Evolutionary conservation across 2,329 filamentous ascomycete species (phyloP).

Genomic region (Colletotrichum eremochloae): DNA sequence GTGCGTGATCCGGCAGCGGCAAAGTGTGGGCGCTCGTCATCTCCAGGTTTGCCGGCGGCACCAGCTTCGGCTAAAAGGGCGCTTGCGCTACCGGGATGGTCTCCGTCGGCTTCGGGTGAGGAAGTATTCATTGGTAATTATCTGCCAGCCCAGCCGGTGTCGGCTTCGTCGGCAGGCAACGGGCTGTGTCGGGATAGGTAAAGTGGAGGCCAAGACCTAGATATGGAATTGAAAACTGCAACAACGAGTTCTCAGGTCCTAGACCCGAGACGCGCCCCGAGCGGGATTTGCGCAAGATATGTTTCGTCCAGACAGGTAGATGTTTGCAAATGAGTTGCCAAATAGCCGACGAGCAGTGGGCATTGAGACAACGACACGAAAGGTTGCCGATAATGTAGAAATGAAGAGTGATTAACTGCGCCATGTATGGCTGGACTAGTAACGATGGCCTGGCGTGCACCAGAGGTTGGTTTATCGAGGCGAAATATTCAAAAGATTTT

Average conservation of each 20-base stretch:
- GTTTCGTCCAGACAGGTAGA: neutral
- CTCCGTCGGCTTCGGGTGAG: conserved; percentile 22
- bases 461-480: conserved; percentile 16
- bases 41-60: neutral
- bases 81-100: conserved; percentile 9
- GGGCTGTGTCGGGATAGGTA: neutral
- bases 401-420: neutral
- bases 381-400: neutral
- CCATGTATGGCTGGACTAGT: too few species aligned
- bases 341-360: conserved; percentile 3
- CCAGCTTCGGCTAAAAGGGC: neutral
- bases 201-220: conserved; percentile 24
- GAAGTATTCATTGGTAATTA: conserved; percentile 31
- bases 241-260: neutral
- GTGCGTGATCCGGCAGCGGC: conserved; percentile 1
- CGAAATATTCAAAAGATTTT: conserved; percentile 7
- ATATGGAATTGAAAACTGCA: neutral
- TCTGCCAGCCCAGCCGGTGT: conserved; percentile 2
- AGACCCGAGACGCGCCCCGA: neutral
- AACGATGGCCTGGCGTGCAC: neutral
- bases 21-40: neutral
- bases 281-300: conserved; percentile 1
- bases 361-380: too few species aligned
- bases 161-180: conserved; percentile 21
- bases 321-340: neutral